phyloP scores from a whole-genome alignment of 352 stramenopile species.

The Pythium folliculosum region DNA sequence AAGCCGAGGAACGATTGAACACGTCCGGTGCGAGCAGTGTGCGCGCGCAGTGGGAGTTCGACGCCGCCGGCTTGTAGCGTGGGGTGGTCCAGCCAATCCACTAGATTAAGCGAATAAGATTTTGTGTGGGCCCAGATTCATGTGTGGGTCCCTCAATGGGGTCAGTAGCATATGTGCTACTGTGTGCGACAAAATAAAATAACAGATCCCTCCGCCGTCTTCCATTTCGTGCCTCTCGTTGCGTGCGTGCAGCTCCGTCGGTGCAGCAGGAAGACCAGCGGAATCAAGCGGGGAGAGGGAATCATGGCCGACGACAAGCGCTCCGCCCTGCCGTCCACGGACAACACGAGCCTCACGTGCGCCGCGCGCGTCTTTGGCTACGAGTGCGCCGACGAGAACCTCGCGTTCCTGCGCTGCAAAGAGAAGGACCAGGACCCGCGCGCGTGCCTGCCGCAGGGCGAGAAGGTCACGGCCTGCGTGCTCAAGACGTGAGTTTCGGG shows the following conservation, averaged over 20 bases:
- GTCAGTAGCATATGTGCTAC: neutral
- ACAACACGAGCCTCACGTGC: constrained; percentile 89
- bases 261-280: constrained; percentile 23
- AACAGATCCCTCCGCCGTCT: constrained; percentile 7
- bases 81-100: neutral
- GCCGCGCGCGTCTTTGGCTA: constrained; percentile 79
- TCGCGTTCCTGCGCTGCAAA: constrained; percentile 88
- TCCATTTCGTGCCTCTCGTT: constrained; percentile 28
- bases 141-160: neutral
- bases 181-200: constrained; percentile 20
- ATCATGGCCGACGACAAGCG: constrained; percentile 54
- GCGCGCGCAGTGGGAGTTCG: constrained; percentile 85
- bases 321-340: constrained; percentile 69
- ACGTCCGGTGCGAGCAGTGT: constrained; percentile 63
- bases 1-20: constrained; percentile 77
- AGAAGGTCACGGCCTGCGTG: constrained; percentile 88
- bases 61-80: constrained; percentile 34
- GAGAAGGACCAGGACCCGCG: constrained; percentile 78
- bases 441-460: constrained; percentile 79
- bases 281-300: constrained; percentile 13
- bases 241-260: constrained; percentile 10
- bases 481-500: constrained; percentile 77
- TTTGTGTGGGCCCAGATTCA: neutral
- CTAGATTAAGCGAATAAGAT: constrained; percentile 24
- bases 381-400: constrained; percentile 83